Evolutionary conservation across 495 filamentous ascomycete species (phyloP), one percentile per base, ranked within the genome.

Genomic region (Lineolata rhizophorae): DNA sequence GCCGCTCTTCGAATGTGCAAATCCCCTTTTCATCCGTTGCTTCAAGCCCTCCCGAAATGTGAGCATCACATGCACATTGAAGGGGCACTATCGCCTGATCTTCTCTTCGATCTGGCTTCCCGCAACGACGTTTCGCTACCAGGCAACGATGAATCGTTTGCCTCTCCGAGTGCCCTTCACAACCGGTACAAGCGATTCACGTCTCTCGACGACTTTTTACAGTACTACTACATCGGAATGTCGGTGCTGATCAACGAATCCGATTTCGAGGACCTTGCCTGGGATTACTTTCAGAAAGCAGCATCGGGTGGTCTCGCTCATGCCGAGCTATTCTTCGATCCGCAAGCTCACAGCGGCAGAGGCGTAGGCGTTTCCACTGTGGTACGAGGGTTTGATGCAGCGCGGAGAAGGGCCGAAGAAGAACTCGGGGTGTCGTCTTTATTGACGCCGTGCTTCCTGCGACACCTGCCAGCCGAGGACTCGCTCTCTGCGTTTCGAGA

Each of bases 21-120:
- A 37, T 49, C 54, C 9, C 29, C 49, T n/a, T 44, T 64, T 24
- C 75, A 79, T 48, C 39, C 55, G 20, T 69, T 78, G 44, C 65
- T 85, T 20, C 49, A 56, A 22, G 58, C 60, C 15, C 64, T 83
- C 17, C 77, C 77, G 24, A 83, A 79, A 59, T 73, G 65, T 51
- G 78, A 83, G 40, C 77, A 81, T 46, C 76, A 87, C 47, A 62
- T 82, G 32, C 77, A 82, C 42, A 57, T 82, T 3, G 75, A 79
- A 46, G 76, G 76, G 30, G 67, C 70, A 12, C 57, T 83, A 15
- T 64, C 65, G 15, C 72, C 75, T 10, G 49, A 58, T 26, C 55
- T 78, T 13, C 70, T 81, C 39, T 82, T 83, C 57, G 35, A 54
- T 13, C 67, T 84, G 20, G 72, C 76, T 1, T 43, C 49, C 9